Evolutionary conservation across 495 filamentous ascomycete species (phyloP).

Genomic region (Lophiotrema nucula): DNA sequence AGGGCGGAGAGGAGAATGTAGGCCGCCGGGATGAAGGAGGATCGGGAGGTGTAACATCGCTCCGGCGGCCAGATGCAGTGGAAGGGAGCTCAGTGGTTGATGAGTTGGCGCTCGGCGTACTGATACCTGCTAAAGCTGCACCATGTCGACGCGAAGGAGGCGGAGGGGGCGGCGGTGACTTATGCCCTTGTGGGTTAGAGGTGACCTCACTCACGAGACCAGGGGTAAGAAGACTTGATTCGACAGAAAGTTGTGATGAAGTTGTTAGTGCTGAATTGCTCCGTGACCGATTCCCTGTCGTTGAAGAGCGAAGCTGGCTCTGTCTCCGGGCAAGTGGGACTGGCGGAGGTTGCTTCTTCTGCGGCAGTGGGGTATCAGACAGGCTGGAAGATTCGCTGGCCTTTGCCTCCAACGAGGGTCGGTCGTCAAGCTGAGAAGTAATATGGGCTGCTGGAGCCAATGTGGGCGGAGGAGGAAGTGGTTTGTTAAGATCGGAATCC

Average conservation of each 20-base stretch:
- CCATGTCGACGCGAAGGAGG: constrained; percentile 34
- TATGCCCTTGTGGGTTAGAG: constrained; percentile 6
- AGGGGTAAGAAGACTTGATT: constrained; percentile 8
- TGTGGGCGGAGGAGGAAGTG: constrained; percentile 35
- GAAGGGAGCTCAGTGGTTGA: constrained; percentile 26
- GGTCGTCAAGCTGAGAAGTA: constrained; percentile 18
- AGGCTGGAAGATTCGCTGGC: not conserved
- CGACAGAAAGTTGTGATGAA: constrained; percentile 30
- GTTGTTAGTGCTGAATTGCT: constrained; percentile 37
- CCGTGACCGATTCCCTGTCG: constrained; percentile 21
- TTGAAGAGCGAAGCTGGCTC: constrained; percentile 30
- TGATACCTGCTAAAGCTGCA: constrained; percentile 2
- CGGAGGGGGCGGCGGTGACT: constrained; percentile 34
- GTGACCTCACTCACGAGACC: constrained; percentile 2
- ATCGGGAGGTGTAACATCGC: constrained; percentile 22
- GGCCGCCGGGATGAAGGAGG: constrained; percentile 18
- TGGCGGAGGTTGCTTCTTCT: constrained; percentile 38
- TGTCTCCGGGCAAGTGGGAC: constrained; percentile 38
- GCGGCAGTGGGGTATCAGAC: constrained; percentile 3
- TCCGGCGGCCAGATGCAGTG: not conserved
- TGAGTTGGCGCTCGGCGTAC: constrained; percentile 22
- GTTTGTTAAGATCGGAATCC: constrained; percentile 43
- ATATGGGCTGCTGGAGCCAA: constrained; percentile 15
- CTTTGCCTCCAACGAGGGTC: not conserved
- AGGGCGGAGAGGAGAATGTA: constrained; percentile 19